Percentiles rank a stretch among this genome's conserved stretches.
phyloP scores from a whole-genome alignment of 345 rosid species.

The Hibiscus syriacus region DNA sequence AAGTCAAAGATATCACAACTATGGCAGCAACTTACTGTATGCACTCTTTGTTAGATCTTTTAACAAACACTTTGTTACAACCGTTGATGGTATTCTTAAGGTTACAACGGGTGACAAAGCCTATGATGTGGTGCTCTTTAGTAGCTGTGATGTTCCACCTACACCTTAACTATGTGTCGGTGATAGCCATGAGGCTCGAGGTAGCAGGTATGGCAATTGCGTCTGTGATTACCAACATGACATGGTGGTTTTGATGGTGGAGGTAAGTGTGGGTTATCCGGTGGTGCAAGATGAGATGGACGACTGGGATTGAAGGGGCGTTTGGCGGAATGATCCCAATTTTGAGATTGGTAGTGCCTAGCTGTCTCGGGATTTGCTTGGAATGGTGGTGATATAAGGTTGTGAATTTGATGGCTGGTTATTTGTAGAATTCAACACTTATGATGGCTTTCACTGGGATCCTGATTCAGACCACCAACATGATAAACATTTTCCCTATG shows the following conservation, averaged over 20 bases:
- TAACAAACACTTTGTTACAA: conserved; percentile 75
- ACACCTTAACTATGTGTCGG: conserved; percentile 65
- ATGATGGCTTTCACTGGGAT: conserved; percentile 94
- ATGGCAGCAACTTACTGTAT: conserved; percentile 77
- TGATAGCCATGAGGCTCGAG: conserved; percentile 50
- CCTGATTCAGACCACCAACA: conserved; percentile 87
- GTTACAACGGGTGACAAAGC: conserved; percentile 76
- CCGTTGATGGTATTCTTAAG: conserved; percentile 76
- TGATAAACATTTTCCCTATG: conserved; percentile 96
- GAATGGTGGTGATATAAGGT: conserved; percentile 99
- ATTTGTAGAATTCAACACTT: conserved; percentile 64
- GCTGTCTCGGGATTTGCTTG: conserved; percentile 87
- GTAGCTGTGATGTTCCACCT: conserved; percentile 71
- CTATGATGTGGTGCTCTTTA: conserved; percentile 89
- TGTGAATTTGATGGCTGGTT: conserved; percentile 77
- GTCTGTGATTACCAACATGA: conserved; percentile 75
- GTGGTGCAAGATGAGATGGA: conserved; percentile 46
- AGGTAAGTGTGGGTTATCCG: conserved; percentile 64
- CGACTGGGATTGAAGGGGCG: conserved; percentile 31
- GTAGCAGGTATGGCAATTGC: conserved; percentile 93
- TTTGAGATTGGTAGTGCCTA: conserved; percentile 79
- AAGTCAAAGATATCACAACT: conserved; percentile 67
- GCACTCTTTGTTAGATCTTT: conserved; percentile 81
- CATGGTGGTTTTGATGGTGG: conserved; percentile 66
- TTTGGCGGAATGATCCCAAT: conserved; percentile 63